A percentile compares a stretch with the other conserved stretches of the same genome.
Conservation (phyloP, 1,284 basidiomycete genomes). For the Trichosporon sp. region DNA sequence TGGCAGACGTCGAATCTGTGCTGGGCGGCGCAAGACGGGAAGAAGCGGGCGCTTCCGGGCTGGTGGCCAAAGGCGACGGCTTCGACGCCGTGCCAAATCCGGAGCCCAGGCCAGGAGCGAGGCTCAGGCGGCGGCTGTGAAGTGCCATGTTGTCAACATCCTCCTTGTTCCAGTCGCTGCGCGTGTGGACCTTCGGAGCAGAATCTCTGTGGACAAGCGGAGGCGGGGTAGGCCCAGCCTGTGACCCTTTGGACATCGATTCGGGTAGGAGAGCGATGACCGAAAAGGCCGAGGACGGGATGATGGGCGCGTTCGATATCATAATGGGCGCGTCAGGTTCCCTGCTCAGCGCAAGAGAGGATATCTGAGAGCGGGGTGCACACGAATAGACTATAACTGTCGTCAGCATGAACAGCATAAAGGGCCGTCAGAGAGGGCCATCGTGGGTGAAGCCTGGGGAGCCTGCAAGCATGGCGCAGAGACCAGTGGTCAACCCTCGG, state of each 20-base stretch:
- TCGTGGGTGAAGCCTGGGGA: no score
- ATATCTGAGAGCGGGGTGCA: neutral
- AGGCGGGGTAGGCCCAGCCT: neutral
- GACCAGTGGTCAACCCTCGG: neutral
- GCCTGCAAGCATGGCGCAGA: no score
- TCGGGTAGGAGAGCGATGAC: constrained; percentile 36
- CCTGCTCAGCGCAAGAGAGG: neutral
- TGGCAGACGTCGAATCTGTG: neutral
- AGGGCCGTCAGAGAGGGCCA: neutral
- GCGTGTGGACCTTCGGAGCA: neutral
- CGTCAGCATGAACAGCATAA: neutral
- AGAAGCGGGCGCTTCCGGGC: neutral
- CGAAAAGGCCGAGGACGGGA: constrained; percentile 19
- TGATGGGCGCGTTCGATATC: neutral
- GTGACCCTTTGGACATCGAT: constrained; percentile 15
- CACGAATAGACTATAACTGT: neutral
- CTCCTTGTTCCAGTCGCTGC: constrained; percentile 9
- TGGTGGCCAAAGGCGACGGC: neutral
- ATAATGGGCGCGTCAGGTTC: neutral
- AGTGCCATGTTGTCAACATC: constrained; percentile 9
- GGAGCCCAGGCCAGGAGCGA: constrained; percentile 36
- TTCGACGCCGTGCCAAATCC: constrained; percentile 19
- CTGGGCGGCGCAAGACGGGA: neutral
- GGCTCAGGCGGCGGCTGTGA: constrained; percentile 35
- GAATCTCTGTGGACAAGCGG: neutral